Evolutionary conservation across 495 filamentous ascomycete species (phyloP).

Genomic region (Stereocaulon alpinum): DNA sequence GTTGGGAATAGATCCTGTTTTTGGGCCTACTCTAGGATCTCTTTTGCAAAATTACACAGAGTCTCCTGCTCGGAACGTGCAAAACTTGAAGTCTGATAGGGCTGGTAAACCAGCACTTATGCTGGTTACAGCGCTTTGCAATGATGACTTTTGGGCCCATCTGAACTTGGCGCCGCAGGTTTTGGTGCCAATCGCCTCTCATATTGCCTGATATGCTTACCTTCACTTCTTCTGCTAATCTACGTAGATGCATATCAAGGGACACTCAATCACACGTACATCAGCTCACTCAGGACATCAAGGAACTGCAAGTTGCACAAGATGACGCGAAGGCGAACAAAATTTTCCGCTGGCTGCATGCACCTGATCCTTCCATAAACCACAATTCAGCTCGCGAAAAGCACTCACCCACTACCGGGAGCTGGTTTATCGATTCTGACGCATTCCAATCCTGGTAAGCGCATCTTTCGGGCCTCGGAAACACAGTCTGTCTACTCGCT

Average conservation of each 20-base stretch:
- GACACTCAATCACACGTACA: background rate
- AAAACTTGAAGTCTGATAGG: no score
- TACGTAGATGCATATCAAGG: background rate
- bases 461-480: no score
- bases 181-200: background rate
- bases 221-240: background rate
- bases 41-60: no score
- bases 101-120: no score
- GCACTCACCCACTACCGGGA: conserved; percentile 12
- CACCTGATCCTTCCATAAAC: conserved; percentile 5
- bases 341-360: background rate
- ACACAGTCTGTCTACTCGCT: no score
- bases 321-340: background rate
- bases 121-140: no score
- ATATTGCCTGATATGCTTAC: background rate
- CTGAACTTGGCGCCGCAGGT: background rate
- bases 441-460: conserved; percentile 22
- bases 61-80: no score
- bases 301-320: background rate
- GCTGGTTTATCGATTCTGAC: conserved; percentile 24
- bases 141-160: no score
- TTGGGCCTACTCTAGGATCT: no score
- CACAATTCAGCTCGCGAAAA: background rate
- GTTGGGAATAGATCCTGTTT: no score
- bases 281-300: background rate